Conservation (phyloP, 495 filamentous ascomycete genomes). For the Corynascus novoguineensis region DNA sequence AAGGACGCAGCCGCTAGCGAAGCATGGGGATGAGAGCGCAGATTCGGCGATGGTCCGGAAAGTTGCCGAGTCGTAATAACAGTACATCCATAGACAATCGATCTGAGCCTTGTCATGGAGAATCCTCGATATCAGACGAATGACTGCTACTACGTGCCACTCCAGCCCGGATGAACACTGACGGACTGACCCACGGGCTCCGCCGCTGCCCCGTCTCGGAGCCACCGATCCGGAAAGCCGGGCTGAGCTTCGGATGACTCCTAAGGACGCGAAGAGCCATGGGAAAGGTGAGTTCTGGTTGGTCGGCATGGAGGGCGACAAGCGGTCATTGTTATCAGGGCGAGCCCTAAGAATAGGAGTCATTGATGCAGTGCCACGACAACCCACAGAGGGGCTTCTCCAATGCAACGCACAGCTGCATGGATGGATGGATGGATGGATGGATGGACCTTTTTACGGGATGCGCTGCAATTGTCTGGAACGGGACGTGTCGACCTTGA, state of each 20-base stretch:
- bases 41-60: background rate
- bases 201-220: slow-evolving; percentile 14
- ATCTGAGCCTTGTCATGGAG: too few species aligned
- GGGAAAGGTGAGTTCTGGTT: slow-evolving; percentile 28
- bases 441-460: slow-evolving; percentile 23
- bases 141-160: too few species aligned
- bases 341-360: slow-evolving; percentile 29
- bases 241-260: slow-evolving; percentile 19
- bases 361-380: slow-evolving; percentile 34
- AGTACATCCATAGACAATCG: too few species aligned
- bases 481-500: slow-evolving; percentile 17
- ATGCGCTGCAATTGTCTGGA: slow-evolving; percentile 13
- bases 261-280: slow-evolving; percentile 6
- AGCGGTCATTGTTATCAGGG: slow-evolving; percentile 19
- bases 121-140: too few species aligned
- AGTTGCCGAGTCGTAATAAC: too few species aligned
- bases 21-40: background rate
- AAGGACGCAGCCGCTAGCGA: background rate
- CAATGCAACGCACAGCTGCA: slow-evolving; percentile 18
- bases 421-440: too few species aligned
- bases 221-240: slow-evolving; percentile 20
- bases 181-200: too few species aligned
- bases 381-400: slow-evolving; percentile 14
- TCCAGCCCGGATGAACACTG: too few species aligned
- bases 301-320: slow-evolving; percentile 19